Percentiles rank a stretch among this genome's conserved stretches.
These are phyloP conservation scores for Casuarina glauca DNA, from an alignment of 306 rosid genomes.

Conservation along the genomic window DNA sequence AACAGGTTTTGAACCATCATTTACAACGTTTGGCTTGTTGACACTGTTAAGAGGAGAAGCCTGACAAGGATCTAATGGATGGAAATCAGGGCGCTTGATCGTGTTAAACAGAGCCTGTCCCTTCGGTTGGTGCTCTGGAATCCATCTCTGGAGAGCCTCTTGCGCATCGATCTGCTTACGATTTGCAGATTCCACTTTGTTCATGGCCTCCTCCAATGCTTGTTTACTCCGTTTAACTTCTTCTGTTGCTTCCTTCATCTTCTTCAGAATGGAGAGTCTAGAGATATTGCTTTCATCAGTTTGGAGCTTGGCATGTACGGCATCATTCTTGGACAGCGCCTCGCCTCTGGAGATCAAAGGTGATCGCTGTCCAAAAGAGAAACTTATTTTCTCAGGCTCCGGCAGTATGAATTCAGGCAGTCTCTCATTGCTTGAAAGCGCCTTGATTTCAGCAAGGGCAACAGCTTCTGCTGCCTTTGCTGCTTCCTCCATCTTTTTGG, in stretches of 20 bases:
- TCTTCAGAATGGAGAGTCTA: conserved; percentile 49
- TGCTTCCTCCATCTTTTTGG: conserved; percentile 98
- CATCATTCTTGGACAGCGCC: conserved; percentile 50
- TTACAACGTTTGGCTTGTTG: conserved; percentile 29
- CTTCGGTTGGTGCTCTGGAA: conserved; percentile 49
- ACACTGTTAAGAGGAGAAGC: conserved; percentile 37
- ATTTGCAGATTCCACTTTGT: conserved; percentile 74
- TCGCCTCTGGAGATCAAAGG: conserved; percentile 38
- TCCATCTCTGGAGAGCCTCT: conserved; percentile 73
- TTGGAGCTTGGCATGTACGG: conserved; percentile 50
- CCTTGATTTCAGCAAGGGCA: conserved; percentile 86
- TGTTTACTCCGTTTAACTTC: conserved; percentile 72
- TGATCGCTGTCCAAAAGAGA: conserved; percentile 38
- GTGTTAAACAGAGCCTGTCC: conserved; percentile 37
- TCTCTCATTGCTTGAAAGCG: conserved; percentile 46
- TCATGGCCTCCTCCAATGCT: conserved; percentile 72
- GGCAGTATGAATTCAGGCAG: conserved; percentile 44
- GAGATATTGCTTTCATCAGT: conserved; percentile 57
- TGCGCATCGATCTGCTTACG: conserved; percentile 69
- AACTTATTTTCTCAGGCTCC: conserved; percentile 56
- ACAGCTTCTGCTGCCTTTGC: conserved; percentile 93
- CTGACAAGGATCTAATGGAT: conserved; percentile 35
- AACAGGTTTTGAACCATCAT: conserved; percentile 48
- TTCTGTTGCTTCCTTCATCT: conserved; percentile 77
- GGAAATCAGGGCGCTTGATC: conserved; percentile 38